Percentiles rank a stretch among this genome's conserved stretches.
These are phyloP conservation scores for Solanum boliviense DNA, from an alignment of 257 asterid species.

Conservation along the genomic window DNA sequence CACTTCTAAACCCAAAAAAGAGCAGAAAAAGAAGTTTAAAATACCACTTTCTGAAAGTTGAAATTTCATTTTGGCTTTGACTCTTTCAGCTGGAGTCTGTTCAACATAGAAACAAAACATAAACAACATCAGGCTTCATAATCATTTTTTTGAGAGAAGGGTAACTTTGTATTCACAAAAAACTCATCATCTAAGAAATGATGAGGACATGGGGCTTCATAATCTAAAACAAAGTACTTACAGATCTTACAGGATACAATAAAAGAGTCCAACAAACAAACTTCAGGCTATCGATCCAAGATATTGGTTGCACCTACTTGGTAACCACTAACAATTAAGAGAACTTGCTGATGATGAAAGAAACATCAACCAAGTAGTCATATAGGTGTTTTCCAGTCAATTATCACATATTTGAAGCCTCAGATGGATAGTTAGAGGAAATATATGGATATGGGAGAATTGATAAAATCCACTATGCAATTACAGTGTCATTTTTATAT, in stretches of 20 bases:
- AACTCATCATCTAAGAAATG: neutral
- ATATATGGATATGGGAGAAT: neutral
- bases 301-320: neutral
- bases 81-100: slow-evolving; percentile 83
- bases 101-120: slow-evolving; percentile 5
- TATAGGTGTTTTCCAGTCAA: neutral
- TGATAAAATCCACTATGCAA: neutral
- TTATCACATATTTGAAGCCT: neutral
- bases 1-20: neutral
- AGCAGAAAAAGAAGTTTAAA: neutral
- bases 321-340: neutral
- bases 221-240: neutral
- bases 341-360: neutral
- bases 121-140: neutral
- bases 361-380: neutral
- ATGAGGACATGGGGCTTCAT: neutral
- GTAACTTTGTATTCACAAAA: neutral
- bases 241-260: neutral
- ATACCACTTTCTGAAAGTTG: slow-evolving; percentile 89
- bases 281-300: neutral
- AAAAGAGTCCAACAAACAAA: neutral
- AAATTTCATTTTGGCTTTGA: slow-evolving; percentile 86
- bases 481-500: neutral
- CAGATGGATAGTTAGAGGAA: neutral
- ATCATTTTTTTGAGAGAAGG: neutral